Conservation (phyloP, 2,329 filamentous ascomycete species). For the Fusarium coicis region DNA sequence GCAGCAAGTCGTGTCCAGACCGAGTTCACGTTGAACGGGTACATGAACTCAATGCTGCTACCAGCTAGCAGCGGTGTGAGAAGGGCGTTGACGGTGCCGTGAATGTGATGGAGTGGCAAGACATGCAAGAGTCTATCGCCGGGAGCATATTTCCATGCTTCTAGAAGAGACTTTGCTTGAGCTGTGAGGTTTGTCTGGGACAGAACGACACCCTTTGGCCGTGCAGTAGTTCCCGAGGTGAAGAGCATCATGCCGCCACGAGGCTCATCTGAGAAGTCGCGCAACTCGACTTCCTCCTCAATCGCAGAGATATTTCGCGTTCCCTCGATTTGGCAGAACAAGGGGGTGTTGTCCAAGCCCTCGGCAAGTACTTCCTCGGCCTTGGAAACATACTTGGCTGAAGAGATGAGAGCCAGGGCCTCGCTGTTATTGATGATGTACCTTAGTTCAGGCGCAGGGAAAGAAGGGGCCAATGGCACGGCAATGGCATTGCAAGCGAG, state of each 20-base stretch:
- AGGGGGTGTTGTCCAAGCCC: conserved; percentile 70
- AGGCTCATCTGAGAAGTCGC: conserved; percentile 59
- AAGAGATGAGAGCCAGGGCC: conserved; percentile 81
- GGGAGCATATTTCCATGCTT: conserved; percentile 88
- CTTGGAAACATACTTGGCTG: conserved; percentile 79
- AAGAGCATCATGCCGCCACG: conserved; percentile 95
- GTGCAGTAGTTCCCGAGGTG: conserved; percentile 93
- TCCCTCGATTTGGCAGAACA: conserved; percentile 75
- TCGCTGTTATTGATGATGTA: conserved; percentile 92
- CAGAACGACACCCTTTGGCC: conserved; percentile 94
- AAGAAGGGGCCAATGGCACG: conserved; percentile 86
- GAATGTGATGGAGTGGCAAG: conserved; percentile 94
- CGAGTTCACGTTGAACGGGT: conserved; percentile 86
- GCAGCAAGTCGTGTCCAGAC: conserved; percentile 88
- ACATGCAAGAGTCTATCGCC: conserved; percentile 87
- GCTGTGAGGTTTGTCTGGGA: conserved; percentile 83
- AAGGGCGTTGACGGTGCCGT: conserved; percentile 93
- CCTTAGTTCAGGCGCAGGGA: conserved; percentile 85
- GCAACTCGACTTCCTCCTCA: conserved; percentile 64
- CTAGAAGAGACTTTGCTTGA: conserved; percentile 79
- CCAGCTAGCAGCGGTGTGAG: conserved; percentile 88
- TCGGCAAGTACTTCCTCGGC: conserved; percentile 76
- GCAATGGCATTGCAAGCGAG: conserved; percentile 89
- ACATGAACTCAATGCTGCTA: conserved; percentile 91
- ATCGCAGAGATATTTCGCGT: conserved; percentile 62